These are phyloP conservation scores for Leishmania lainsoni DNA, from an alignment of 208 protist species.

Conservation along the genomic window DNA sequence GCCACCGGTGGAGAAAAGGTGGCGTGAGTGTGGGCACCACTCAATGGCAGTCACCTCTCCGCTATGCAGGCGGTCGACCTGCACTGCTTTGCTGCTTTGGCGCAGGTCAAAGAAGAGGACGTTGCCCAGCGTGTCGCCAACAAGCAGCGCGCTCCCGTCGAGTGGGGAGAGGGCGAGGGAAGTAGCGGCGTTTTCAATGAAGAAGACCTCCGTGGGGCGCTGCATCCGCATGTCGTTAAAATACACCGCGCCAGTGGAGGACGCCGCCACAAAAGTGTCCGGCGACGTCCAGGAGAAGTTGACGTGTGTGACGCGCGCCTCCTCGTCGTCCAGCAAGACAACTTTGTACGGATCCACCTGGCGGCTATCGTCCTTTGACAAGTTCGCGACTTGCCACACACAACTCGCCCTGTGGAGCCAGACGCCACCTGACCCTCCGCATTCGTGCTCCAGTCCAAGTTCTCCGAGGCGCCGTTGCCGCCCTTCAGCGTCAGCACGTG, in stretches of 20 bases:
- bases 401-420: conserved; percentile 65
- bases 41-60: conserved; percentile 67
- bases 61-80: conserved; percentile 50
- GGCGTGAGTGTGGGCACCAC: conserved; percentile 87
- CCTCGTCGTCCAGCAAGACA: conserved; percentile 57
- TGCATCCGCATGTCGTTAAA: conserved; percentile 54
- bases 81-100: conserved; percentile 49
- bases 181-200: conserved; percentile 40
- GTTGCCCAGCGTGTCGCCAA: conserved; percentile 58
- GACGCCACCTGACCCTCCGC: conserved; percentile 62
- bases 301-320: conserved; percentile 54
- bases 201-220: conserved; percentile 53
- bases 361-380: conserved; percentile 67
- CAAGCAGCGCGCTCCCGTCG: conserved; percentile 56
- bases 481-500: conserved; percentile 79
- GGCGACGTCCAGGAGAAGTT: conserved; percentile 70
- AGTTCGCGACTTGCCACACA: conserved; percentile 76
- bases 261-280: conserved; percentile 45
- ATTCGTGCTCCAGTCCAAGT: conserved; percentile 78
- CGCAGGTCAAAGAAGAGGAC: conserved; percentile 77
- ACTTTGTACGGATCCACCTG: conserved; percentile 48
- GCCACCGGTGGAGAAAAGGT: conserved; percentile 80
- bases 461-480: conserved; percentile 55
- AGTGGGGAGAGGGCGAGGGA: conserved; percentile 57
- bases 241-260: conserved; percentile 51